Evolutionary conservation across 306 rosid genomes (phyloP).

Genomic region (Inga oerstediana): DNA sequence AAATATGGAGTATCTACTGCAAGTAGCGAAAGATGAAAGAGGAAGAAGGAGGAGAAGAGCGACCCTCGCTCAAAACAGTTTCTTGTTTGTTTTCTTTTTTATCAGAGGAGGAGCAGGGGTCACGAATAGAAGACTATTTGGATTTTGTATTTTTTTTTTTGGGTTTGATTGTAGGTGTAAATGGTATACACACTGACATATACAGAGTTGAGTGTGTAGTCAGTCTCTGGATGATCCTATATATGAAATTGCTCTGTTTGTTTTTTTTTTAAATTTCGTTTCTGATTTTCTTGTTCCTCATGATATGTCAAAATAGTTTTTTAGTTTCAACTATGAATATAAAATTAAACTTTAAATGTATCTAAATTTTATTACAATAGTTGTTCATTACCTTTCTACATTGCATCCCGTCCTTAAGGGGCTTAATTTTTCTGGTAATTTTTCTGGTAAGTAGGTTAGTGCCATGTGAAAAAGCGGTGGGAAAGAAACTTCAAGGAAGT

Average conservation of each 20-base stretch:
- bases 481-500: not conserved
- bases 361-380: not conserved
- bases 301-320: slow-evolving; percentile 10
- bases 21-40: not conserved
- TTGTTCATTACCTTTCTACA: not conserved
- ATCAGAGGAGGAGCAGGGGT: slow-evolving; percentile 36
- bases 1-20: not conserved
- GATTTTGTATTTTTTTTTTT: slow-evolving; percentile 3
- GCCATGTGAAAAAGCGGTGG: not conserved
- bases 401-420: not conserved
- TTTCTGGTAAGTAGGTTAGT: not conserved
- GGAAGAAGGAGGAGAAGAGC: not conserved
- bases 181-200: slow-evolving; percentile 29
- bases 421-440: not conserved
- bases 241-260: slow-evolving; percentile 47
- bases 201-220: slow-evolving; percentile 15
- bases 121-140: slow-evolving; percentile 34
- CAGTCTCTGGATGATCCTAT: slow-evolving; percentile 38
- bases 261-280: not conserved
- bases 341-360: not conserved
- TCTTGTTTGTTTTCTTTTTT: slow-evolving; percentile 33
- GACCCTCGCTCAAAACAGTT: not conserved
- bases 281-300: not conserved
- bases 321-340: slow-evolving; percentile 14
- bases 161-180: slow-evolving; percentile 31